Conservation (phyloP, 495 filamentous ascomycete species). For the Xylaria intraflava region DNA sequence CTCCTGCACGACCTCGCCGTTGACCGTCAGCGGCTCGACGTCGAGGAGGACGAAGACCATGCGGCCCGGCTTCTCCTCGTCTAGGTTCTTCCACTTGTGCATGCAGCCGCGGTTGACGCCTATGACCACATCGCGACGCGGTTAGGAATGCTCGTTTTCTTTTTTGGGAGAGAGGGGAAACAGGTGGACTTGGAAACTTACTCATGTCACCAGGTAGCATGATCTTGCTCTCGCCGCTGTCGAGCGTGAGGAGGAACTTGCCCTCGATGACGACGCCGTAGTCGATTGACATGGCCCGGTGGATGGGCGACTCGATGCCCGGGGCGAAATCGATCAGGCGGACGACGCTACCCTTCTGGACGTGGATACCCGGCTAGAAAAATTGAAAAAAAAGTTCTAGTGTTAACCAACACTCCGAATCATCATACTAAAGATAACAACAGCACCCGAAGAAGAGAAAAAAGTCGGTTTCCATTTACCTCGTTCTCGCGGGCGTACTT, state of each 20-base stretch:
- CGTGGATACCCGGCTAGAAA: conserved; percentile 31
- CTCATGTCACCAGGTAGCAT: conserved; percentile 48
- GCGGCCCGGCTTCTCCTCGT: neutral
- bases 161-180: neutral
- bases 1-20: neutral
- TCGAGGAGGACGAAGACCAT: conserved; percentile 2
- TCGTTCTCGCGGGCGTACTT: conserved; percentile 16
- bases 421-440: too few species aligned
- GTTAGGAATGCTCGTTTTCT: neutral
- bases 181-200: neutral
- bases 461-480: neutral
- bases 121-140: too few species aligned
- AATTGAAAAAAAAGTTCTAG: conserved; percentile 9
- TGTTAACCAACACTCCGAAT: neutral
- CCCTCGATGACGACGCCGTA: conserved; percentile 64
- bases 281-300: conserved; percentile 58
- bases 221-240: conserved; percentile 44
- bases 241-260: conserved; percentile 46
- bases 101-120: conserved; percentile 3
- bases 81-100: conserved; percentile 7
- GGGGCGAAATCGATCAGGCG: conserved; percentile 49
- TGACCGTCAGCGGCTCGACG: neutral
- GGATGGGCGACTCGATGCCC: conserved; percentile 41
- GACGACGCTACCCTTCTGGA: conserved; percentile 38
- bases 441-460: neutral